Evolutionary conservation across 257 asterid species (phyloP), one percentile per base, ranked within the genome.

Genomic region (Buddleja alternifolia): DNA sequence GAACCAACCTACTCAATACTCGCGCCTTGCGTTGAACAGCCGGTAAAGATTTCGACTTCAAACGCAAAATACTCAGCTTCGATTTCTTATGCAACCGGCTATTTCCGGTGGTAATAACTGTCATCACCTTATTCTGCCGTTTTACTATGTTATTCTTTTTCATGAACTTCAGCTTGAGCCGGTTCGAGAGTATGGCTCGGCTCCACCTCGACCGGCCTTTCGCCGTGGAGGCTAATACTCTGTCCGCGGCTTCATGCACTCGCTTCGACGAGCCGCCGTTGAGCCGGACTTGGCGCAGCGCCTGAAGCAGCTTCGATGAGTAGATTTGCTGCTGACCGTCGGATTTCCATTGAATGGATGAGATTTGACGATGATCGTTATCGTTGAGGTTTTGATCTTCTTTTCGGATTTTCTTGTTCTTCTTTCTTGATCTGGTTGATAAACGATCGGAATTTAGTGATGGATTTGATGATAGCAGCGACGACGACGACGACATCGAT

Each of bases 141-240:
- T 84, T 88, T 1, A 25, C 73, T 45, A 78, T 66, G 77, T 77
- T 80, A 14, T 80, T 77, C 78, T 84, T 92, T 57, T 88, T 92
- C 96, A 86, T 81, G 17, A 92, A 86, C 80, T 88, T 92, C 32
- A 92, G 82, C 82, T 86, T 90, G 14, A 92, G 81, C 72, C 93
- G 74, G 57, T 76, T 90, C 42, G 87, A 82, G 57, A 93, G 81
- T 16, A 93, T 90, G 10, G 97, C 97, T 39, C 95, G 87, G 97
- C 98, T 93, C 98, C 98, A 93, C 37, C 98, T 71, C 19, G 93
- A 82, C 71, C 92, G 74, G 10, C 98, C 97, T 64, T 70, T 88
- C 1, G 98, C 98, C 52, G 97, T 69, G 45, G 84, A 81, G 36
- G 98, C 98, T 24, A 93, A 48, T 2, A 76, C 95, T 32, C 86